These are phyloP conservation scores for Theobroma cacao DNA, from an alignment of 345 rosid genomes.

Conservation along the genomic window DNA sequence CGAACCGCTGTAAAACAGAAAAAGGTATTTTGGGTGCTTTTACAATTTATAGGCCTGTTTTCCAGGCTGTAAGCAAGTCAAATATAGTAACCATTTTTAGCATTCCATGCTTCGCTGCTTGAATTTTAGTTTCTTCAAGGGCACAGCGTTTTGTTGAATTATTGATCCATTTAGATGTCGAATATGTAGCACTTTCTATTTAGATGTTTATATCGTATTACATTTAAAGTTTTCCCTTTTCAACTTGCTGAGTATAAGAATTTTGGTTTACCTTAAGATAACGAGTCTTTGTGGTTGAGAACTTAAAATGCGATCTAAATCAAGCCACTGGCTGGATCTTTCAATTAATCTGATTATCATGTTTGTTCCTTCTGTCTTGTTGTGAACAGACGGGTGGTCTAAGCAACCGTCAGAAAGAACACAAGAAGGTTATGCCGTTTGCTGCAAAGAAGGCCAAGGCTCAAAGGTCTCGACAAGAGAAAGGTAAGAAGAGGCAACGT, in stretches of 20 bases:
- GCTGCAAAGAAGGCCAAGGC: constrained; percentile 75
- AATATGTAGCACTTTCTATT: not conserved
- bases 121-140: not conserved
- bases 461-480: constrained; percentile 45
- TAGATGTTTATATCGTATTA: not conserved
- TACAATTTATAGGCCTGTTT: not conserved
- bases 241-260: not conserved
- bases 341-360: not conserved
- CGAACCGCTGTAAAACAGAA: constrained; percentile 78
- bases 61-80: not conserved
- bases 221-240: not conserved
- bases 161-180: not conserved
- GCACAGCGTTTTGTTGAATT: not conserved
- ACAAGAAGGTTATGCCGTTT: constrained; percentile 74
- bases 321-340: not conserved
- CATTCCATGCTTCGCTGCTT: not conserved
- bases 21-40: constrained; percentile 44
- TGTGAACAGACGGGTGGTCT: constrained; percentile 66
- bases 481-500: constrained; percentile 39
- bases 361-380: not conserved
- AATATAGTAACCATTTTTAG: not conserved
- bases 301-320: not conserved
- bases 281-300: not conserved
- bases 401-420: constrained; percentile 88
- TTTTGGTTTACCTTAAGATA: not conserved